Evolutionary conservation across 2,329 filamentous ascomycete species (phyloP), one percentile per base, ranked within the genome.

Genomic region (Colletotrichum sp.): DNA sequence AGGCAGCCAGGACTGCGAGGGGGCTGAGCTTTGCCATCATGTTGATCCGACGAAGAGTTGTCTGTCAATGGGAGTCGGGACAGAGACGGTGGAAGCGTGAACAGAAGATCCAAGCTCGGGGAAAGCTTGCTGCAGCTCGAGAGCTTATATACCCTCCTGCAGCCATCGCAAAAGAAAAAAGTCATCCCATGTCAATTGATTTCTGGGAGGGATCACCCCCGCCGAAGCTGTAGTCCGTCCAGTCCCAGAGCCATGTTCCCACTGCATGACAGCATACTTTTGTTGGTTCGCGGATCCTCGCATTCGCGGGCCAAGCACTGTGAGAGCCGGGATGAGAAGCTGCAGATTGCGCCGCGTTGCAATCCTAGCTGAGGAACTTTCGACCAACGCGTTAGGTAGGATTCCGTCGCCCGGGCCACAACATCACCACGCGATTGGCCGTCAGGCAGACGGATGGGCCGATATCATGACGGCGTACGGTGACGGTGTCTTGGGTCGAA

Each of bases 11-110:
- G 76, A 82, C 80, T 78, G 81, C 80, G 79, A 82, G 81, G 75
- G 81, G 77, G 78, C 81, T 83, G 79, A 86, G 77, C 81, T 84
- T 87, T 79, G 81, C 82, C 79, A 86, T 81, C 81, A 84, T 86
- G 62, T 76, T 77, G 68, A 76, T 60, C 55, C 74, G 44, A 65
- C 71, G 28, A 28, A 16, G 30, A 71, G 30, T 71, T 76, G 66
- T 28, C 75, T 76, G 26, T 10, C 55, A 64, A 75, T n/a, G 57
- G 44, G 32, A 62, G 62, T 62, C 63, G 66, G 72, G 36, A 75
- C n/a, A 34, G 67, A 26, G 36, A 71, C 39, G 32, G 66, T 75
- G 66, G 66, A 66, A 63, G 75, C 59, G 59, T 76, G 7, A 28
- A 26, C 34, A 44, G 62, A 30, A 32, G 32, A 52, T 8, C 39